Conservation (phyloP, 805 yeast genomes). For the Hanseniaspora clermontiae region DNA sequence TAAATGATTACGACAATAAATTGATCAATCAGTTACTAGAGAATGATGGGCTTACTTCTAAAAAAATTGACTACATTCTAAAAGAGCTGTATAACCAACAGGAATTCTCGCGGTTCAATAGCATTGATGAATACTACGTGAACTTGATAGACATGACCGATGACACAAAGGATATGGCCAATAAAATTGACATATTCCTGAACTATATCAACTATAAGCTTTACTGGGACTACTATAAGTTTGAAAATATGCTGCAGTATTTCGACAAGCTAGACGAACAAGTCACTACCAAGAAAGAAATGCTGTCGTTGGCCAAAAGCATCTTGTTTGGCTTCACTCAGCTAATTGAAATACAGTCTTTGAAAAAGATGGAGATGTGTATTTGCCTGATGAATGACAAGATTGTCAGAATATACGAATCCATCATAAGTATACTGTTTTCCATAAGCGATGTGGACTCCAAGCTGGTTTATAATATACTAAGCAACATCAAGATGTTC, state of each 20-base stretch:
- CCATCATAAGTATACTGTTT: not conserved
- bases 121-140: not conserved
- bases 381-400: not conserved
- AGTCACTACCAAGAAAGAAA: not conserved
- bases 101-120: not conserved
- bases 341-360: not conserved
- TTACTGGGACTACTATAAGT: slow-evolving; percentile 7
- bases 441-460: not conserved
- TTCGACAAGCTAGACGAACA: not conserved
- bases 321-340: not conserved
- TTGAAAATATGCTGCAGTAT: not conserved
- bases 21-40: not conserved
- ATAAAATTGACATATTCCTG: not conserved
- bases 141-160: not conserved
- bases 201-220: not conserved
- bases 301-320: not conserved
- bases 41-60: not conserved
- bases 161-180: not conserved
- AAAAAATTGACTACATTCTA: slow-evolving; percentile 9
- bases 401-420: not conserved
- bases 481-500: not conserved
- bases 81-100: slow-evolving; percentile 1
- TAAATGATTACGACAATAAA: slow-evolving; percentile 9
- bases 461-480: not conserved
- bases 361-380: not conserved